Conservation (phyloP, 179 eudicot genomes). For the Camellia oleifera region DNA sequence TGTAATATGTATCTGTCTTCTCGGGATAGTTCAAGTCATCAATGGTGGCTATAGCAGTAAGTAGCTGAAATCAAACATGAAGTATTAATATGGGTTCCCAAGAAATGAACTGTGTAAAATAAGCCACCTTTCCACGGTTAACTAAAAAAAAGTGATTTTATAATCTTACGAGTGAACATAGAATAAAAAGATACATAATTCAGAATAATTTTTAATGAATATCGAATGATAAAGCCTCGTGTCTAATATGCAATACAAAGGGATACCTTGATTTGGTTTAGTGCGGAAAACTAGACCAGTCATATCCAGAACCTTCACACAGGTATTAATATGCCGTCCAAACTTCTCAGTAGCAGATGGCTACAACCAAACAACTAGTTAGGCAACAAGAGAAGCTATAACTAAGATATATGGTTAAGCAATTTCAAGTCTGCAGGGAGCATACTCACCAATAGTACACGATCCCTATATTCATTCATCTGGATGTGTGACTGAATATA, state of each 20-base stretch:
- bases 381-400: neutral
- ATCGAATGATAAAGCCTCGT: neutral
- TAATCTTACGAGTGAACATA: neutral
- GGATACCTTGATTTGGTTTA: constrained; percentile 63
- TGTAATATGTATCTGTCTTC: constrained; percentile 84
- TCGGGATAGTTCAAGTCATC: constrained; percentile 97
- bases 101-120: neutral
- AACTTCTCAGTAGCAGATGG: constrained; percentile 51
- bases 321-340: constrained; percentile 53
- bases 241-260: neutral
- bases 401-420: neutral
- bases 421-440: neutral
- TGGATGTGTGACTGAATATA: constrained; percentile 95
- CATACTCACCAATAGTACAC: constrained; percentile 67
- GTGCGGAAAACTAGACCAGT: constrained; percentile 68
- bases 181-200: neutral
- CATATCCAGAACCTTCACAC: constrained; percentile 73
- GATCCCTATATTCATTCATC: constrained; percentile 89
- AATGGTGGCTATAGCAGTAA: constrained; percentile 78
- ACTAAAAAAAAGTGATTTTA: neutral
- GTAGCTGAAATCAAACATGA: constrained; percentile 43
- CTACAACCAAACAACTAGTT: constrained; percentile 29
- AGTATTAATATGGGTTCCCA: neutral
- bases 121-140: neutral
- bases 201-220: neutral